Evolutionary conservation across 2,329 filamentous ascomycete genomes (phyloP).

Genomic region (Eurotiales sp.): DNA sequence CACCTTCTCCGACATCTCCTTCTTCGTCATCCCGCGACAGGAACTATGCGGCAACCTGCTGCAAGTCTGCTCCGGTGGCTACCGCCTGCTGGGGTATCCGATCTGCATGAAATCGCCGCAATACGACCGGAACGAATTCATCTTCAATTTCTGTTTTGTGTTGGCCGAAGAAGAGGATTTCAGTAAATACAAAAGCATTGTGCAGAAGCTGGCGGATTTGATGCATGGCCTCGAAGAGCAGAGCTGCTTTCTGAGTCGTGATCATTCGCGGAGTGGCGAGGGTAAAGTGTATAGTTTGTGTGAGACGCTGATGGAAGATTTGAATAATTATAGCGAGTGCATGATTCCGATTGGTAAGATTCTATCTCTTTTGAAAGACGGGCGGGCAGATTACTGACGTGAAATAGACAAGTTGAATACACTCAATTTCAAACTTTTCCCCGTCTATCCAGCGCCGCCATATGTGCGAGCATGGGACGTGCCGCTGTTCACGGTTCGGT

Average conservation of each 20-base stretch:
- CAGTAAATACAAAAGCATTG: slow-evolving; percentile 76
- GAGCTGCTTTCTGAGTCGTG: slow-evolving; percentile 66
- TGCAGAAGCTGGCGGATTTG: slow-evolving; percentile 76
- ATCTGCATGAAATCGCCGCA: slow-evolving; percentile 79
- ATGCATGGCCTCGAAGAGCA: slow-evolving; percentile 92
- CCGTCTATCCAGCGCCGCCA: slow-evolving; percentile 71
- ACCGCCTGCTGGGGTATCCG: slow-evolving; percentile 81
- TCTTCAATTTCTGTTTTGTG: slow-evolving; percentile 94
- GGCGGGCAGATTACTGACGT: slow-evolving; percentile 3
- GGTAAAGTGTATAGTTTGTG: slow-evolving; percentile 65
- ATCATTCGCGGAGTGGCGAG: slow-evolving; percentile 43
- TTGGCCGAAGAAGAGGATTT: slow-evolving; percentile 68
- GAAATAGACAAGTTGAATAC: slow-evolving; percentile 80
- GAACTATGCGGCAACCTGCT: slow-evolving; percentile 92
- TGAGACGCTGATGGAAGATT: slow-evolving; percentile 81
- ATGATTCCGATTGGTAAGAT: slow-evolving; percentile 86
- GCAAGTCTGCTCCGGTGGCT: slow-evolving; percentile 65
- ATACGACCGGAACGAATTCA: slow-evolving; percentile 92
- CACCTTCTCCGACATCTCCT: slow-evolving; percentile 79
- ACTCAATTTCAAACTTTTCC: slow-evolving; percentile 94
- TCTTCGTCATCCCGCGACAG: slow-evolving; percentile 92
- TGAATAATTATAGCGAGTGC: slow-evolving; percentile 97
- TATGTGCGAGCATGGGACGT: slow-evolving; percentile 85
- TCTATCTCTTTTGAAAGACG: neutral
- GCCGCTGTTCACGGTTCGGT: slow-evolving; percentile 65